Evolutionary conservation across 805 yeast genomes (phyloP), one percentile per base, ranked within the genome.

Genomic region (Hemisphaericaspora nanyangensis): DNA sequence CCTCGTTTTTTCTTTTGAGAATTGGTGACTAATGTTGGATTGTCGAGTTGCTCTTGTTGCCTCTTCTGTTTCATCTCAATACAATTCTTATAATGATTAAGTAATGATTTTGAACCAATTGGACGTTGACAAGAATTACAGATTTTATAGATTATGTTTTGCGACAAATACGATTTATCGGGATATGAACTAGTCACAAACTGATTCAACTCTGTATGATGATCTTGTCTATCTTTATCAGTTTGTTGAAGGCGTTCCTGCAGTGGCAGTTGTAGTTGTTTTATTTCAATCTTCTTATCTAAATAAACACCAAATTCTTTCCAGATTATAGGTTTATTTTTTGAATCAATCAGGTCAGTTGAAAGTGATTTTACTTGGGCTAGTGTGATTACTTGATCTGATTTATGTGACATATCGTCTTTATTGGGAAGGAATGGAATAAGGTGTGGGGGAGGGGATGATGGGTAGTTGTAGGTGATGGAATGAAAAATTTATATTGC

Each of bases 281-380:
- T 56, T 34, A 51, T 47, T 29, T 58, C 58, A 32, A 68, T 45
- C 37, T 64, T 64, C 44, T 63, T 65, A 44, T 68, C 74, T 35
- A 68, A 52, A 42, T 63, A 68, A 8, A 57, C 63, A 8, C 74
- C 74, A 39, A 68, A 60, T 31, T 68, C 74, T 49, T 68, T 68
- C 74, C 74, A 68, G 42, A 63, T 57, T 22, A 63, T 58, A 7
- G 61, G 55, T 39, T 60, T 57, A 30, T 35, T 35, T 19, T 18
- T 44, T 15, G 34, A 26, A 17, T 41, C 40, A 18, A 25, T 35
- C 16, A 31, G 33, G 31, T 47, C 53, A 8, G 28, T 10, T 41
- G 54, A 51, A 26, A 58, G 58, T 29, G 58, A 46, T 37, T 49
- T 47, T 24, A 57, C 51, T 40, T 54, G 49, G 32, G 58, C 53